These are phyloP conservation scores for Rhizoctonia solani DNA, from an alignment of 1,284 basidiomycete genomes.

Conservation along the genomic window DNA sequence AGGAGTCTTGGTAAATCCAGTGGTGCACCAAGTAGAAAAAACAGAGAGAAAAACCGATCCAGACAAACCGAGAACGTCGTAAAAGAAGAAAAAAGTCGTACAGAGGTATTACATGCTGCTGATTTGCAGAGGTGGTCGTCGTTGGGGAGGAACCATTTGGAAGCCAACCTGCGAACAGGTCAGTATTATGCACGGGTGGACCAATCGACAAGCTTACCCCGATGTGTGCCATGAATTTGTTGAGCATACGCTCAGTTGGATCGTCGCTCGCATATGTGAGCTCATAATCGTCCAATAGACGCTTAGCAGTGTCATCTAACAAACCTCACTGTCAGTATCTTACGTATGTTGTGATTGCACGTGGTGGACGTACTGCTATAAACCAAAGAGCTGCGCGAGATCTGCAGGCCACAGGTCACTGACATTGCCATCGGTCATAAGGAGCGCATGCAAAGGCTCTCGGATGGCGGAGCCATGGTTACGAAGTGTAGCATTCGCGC, in stretches of 20 bases:
- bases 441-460: slow-evolving; percentile 50
- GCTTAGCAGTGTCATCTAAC: slow-evolving; percentile 45
- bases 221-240: slow-evolving; percentile 59
- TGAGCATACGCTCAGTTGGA: slow-evolving; percentile 52
- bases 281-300: slow-evolving; percentile 49
- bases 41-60: too few species aligned
- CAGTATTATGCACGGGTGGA: not conserved
- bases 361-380: slow-evolving; percentile 51
- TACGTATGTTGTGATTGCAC: not conserved
- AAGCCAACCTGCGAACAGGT: slow-evolving; percentile 27
- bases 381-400: slow-evolving; percentile 54
- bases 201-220: slow-evolving; percentile 46
- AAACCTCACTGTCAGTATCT: not conserved
- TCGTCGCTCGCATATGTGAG: slow-evolving; percentile 45
- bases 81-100: not conserved
- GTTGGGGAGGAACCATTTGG: slow-evolving; percentile 29
- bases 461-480: slow-evolving; percentile 44
- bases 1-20: too few species aligned
- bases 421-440: slow-evolving; percentile 53
- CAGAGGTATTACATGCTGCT: not conserved
- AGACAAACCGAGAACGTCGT: not conserved
- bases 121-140: slow-evolving; percentile 23
- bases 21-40: too few species aligned
- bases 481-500: slow-evolving; percentile 53
- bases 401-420: slow-evolving; percentile 56